These are phyloP conservation scores for Sordariomycetes sp. DNA, from an alignment of 2,329 filamentous ascomycete species.

Conservation along the genomic window DNA sequence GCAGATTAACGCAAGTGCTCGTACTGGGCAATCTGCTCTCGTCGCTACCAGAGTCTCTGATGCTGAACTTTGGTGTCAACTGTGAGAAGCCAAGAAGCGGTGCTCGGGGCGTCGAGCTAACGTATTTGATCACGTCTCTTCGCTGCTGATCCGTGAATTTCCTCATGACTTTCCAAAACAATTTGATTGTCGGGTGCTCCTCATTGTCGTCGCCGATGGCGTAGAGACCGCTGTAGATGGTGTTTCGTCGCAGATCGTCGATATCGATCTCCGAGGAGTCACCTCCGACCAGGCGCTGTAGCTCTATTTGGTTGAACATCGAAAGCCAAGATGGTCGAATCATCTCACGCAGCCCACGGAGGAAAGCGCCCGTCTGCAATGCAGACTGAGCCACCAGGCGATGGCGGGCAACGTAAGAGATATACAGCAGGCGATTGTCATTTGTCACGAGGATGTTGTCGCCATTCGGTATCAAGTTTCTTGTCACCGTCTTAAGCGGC, in stretches of 20 bases:
- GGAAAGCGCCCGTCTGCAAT: slow-evolving; percentile 77
- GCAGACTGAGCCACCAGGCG: slow-evolving; percentile 73
- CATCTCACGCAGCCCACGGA: slow-evolving; percentile 76
- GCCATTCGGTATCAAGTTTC: slow-evolving; percentile 68
- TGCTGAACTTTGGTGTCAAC: slow-evolving; percentile 78
- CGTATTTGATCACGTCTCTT: slow-evolving; percentile 85
- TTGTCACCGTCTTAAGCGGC: slow-evolving; percentile 54
- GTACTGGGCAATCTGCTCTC: slow-evolving; percentile 78
- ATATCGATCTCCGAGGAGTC: slow-evolving; percentile 81
- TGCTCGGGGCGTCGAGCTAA: slow-evolving; percentile 85
- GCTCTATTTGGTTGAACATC: slow-evolving; percentile 96
- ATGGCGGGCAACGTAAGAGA: slow-evolving; percentile 83
- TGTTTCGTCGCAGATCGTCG: slow-evolving; percentile 75
- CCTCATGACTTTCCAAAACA: slow-evolving; percentile 90
- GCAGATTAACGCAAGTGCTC: slow-evolving; percentile 89
- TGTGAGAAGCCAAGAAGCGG: slow-evolving; percentile 84
- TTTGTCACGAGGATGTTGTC: slow-evolving; percentile 76
- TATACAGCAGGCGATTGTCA: slow-evolving; percentile 87
- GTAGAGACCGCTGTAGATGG: slow-evolving; percentile 81
- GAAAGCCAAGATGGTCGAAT: slow-evolving; percentile 89
- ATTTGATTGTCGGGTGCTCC: slow-evolving; percentile 75
- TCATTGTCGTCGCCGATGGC: slow-evolving; percentile 76
- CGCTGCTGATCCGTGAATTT: slow-evolving; percentile 67
- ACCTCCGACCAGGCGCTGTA: slow-evolving; percentile 88
- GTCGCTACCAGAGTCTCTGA: slow-evolving; percentile 58